phyloP scores from a whole-genome alignment of 2,329 filamentous ascomycete species.

The Thelonectria discophora region DNA sequence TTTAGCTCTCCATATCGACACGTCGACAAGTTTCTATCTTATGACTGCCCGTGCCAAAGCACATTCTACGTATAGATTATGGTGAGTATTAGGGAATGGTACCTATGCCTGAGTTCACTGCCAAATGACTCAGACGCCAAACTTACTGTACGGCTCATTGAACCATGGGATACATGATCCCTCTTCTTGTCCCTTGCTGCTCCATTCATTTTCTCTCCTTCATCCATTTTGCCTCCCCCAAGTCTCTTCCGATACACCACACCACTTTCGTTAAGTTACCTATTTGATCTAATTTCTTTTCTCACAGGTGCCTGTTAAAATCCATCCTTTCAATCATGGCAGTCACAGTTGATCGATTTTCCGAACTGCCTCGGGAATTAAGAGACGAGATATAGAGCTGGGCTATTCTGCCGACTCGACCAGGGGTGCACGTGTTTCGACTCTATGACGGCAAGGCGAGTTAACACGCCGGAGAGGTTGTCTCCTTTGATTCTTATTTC shows the following conservation, averaged over 20 bases:
- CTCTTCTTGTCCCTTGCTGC: not conserved
- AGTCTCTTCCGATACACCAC: too few relatives aligned
- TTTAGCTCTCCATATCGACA: too few relatives aligned
- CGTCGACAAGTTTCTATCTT: too few relatives aligned
- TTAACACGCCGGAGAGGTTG: not conserved
- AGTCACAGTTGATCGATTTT: slow-evolving; percentile 14
- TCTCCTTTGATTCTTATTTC: not conserved
- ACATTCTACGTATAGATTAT: too few relatives aligned
- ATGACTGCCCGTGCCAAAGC: too few relatives aligned
- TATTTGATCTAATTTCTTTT: too few relatives aligned
- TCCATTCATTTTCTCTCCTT: not conserved
- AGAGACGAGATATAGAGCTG: slow-evolving; percentile 20
- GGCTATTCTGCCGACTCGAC: not conserved
- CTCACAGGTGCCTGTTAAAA: not conserved
- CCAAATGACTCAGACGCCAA: too few relatives aligned
- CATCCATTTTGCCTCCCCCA: too few relatives aligned
- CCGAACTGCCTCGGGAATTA: slow-evolving; percentile 8
- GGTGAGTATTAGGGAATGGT: too few relatives aligned
- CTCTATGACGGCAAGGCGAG: not conserved
- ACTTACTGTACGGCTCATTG: not conserved
- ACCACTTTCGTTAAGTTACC: too few relatives aligned
- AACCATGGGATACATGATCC: not conserved
- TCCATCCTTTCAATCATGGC: slow-evolving; percentile 1
- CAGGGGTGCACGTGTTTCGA: slow-evolving; percentile 17
- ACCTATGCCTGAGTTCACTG: too few relatives aligned